These are phyloP conservation scores for Porpolomopsis calyptriformis DNA, from an alignment of 768 basidiomycete genomes.

Conservation along the genomic window DNA sequence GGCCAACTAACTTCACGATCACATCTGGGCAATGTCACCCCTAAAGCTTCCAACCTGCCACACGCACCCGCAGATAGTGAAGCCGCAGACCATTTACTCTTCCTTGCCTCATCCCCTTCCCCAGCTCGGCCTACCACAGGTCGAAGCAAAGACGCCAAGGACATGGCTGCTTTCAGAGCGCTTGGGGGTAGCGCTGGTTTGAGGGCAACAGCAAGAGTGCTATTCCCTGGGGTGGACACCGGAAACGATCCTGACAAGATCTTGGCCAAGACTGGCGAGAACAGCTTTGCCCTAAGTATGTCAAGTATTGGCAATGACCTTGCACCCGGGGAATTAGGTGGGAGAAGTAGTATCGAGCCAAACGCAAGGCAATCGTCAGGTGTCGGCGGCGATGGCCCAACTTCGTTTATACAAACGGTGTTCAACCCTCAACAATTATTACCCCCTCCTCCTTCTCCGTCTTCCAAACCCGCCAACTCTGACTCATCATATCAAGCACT, in stretches of 20 bases:
- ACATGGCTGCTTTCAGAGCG: constrained; percentile 45
- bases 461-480: constrained; percentile 9
- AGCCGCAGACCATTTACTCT: constrained; percentile 79
- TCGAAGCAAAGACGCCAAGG: constrained; percentile 37
- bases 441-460: constrained; percentile 22
- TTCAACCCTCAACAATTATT: constrained; percentile 18
- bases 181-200: constrained; percentile 38
- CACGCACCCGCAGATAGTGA: constrained; percentile 57
- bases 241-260: constrained; percentile 6
- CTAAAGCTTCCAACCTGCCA: background rate
- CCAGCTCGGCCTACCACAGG: constrained; percentile 48
- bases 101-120: constrained; percentile 76
- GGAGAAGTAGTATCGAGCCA: background rate
- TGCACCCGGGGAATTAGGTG: background rate
- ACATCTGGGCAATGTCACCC: constrained; percentile 1
- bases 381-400: constrained; percentile 4
- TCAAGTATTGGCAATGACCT: constrained; percentile 22
- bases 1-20: background rate
- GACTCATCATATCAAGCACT: constrained; percentile 3
- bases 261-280: constrained; percentile 25
- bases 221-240: constrained; percentile 43
- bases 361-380: background rate
- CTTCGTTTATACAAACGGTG: background rate
- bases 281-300: constrained; percentile 35
- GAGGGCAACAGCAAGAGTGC: constrained; percentile 55